These are phyloP conservation scores for Salix exigua DNA, from an alignment of 345 rosid genomes.

Conservation along the genomic window DNA sequence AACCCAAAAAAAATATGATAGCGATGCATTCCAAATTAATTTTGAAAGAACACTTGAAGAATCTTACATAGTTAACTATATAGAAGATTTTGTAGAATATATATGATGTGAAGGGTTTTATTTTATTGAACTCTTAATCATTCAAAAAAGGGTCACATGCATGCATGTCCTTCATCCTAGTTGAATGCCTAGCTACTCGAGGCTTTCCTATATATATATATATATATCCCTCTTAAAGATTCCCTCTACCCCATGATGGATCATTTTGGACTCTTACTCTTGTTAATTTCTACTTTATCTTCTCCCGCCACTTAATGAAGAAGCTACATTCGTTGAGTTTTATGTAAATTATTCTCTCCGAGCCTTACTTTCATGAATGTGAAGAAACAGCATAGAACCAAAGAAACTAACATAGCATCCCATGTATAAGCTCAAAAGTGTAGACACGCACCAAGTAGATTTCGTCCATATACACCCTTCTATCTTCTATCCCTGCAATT, in stretches of 20 bases:
- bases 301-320: neutral
- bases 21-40: conserved; percentile 8
- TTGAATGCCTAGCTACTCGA: conserved; percentile 2
- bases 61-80: neutral
- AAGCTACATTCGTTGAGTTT: neutral
- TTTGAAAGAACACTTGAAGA: neutral
- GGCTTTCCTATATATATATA: neutral
- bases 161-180: conserved; percentile 9
- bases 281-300: neutral
- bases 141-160: conserved; percentile 2
- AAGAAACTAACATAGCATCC: neutral
- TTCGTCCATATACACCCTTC: neutral
- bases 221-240: neutral
- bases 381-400: neutral
- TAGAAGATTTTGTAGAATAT: conserved; percentile 15
- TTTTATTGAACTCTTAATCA: neutral
- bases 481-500: neutral
- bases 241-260: neutral
- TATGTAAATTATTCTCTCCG: neutral
- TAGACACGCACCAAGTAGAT: neutral
- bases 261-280: neutral
- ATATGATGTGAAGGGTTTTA: conserved; percentile 7
- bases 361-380: neutral
- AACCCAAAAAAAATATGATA: neutral
- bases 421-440: neutral